Base-by-base conservation (phyloP, 2,329 filamentous ascomycete species). In the Aspergillus fijiensis region DNA sequence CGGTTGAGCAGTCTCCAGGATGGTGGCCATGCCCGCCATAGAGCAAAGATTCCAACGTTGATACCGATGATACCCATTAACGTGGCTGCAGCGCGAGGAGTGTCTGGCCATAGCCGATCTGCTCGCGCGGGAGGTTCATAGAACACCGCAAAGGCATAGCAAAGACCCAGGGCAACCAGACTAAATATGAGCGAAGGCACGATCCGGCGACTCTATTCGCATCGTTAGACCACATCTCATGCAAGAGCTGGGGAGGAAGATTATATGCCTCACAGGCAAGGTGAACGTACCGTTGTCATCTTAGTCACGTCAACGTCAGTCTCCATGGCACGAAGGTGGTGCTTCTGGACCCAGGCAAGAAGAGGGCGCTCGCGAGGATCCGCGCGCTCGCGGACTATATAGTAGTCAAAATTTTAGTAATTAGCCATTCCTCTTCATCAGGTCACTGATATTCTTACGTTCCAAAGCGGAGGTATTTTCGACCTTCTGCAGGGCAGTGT, bases 1-100 rank as follows among this genome's bases (percentile, higher is more conserved):
- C 80, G 82, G 63, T 85, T 87, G 63, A 86, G 76, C 23, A 81
- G 59, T 29, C 77, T 76, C 85, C 85, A 87, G 25, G 83, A 68
- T 0, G 81, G 81, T 16, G 84, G 83, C 31, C 58, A 65, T 25
- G 75, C 56, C 57, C 80, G 81, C 81, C 84, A 85, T 57, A 80
- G 65, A n/a, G 81, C 45, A 60, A 81, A 84, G n/a, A 85, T 71
- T 10, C 74, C 65, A 19, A 80, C 27, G 62, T 87, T 86, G 47
- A 78, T 57, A n/a, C 73, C 76, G 27, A 86, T 75, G 23, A 88
- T 71, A 2, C 74, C 76, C 51, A 76, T 68, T 11, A 85, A 73
- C 3, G 86, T 85, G 6, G 83, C 81, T 3, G 79, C 77, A 2
- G 83, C 78, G 3, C 82, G 81, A 29, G 81, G 79, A 3, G 79